Conservation (phyloP, 1,284 basidiomycete genomes). For the Mycosarcoma mackinlayi region DNA sequence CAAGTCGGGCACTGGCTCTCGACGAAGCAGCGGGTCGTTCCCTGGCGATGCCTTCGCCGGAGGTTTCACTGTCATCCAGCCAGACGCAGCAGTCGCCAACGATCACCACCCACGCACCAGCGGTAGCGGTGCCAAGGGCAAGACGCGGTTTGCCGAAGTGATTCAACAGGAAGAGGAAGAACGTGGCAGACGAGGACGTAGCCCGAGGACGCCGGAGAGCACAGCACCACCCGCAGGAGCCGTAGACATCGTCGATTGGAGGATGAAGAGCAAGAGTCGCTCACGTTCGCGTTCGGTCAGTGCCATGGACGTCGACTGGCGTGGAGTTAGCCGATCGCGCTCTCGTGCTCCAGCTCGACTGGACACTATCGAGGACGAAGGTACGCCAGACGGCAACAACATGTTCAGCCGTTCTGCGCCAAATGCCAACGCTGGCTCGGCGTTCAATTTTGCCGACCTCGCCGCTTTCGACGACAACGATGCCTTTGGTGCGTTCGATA, state of each 20-base stretch:
- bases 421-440: slow-evolving; percentile 20
- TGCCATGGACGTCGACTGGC: slow-evolving; percentile 96
- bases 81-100: neutral
- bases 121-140: slow-evolving; percentile 65
- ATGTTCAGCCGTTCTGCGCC: slow-evolving; percentile 56
- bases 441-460: slow-evolving; percentile 52
- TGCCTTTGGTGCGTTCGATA: slow-evolving; percentile 37
- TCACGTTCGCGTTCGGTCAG: slow-evolving; percentile 70
- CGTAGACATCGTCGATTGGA: slow-evolving; percentile 66
- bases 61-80: slow-evolving; percentile 42
- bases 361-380: slow-evolving; percentile 54
- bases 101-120: slow-evolving; percentile 11
- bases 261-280: slow-evolving; percentile 65
- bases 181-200: slow-evolving; percentile 55
- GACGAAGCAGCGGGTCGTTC: slow-evolving; percentile 51
- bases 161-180: slow-evolving; percentile 56
- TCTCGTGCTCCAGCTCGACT: slow-evolving; percentile 78
- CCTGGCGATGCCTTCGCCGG: slow-evolving; percentile 19
- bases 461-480: slow-evolving; percentile 42
- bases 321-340: slow-evolving; percentile 87
- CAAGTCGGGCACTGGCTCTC: slow-evolving; percentile 29
- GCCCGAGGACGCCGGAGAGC: slow-evolving; percentile 59
- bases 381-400: slow-evolving; percentile 17
- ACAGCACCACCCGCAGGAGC: slow-evolving; percentile 35
- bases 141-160: slow-evolving; percentile 71